Conservation (phyloP, 192 early-diverging fungal genomes). For the Kappamyces sp. region DNA sequence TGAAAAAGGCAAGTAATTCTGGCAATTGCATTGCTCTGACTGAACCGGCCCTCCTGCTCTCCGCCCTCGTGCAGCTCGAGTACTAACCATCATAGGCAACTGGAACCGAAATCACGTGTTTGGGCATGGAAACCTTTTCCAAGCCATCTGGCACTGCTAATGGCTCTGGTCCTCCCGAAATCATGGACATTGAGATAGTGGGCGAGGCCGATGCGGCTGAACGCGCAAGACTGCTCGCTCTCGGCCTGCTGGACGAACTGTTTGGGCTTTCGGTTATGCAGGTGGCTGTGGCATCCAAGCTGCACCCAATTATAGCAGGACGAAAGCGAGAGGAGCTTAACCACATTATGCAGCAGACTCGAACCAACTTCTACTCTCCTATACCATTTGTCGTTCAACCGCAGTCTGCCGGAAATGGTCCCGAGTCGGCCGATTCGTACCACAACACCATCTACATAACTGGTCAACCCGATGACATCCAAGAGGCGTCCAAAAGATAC, state of each 20-base stretch:
- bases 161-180: conserved; percentile 21
- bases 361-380: conserved; percentile 53
- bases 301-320: conserved; percentile 69
- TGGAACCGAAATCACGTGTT: conserved; percentile 43
- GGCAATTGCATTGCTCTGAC: no score
- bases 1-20: conserved; percentile 24
- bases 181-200: conserved; percentile 52
- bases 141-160: not conserved
- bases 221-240: conserved; percentile 33
- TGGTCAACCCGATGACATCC: conserved; percentile 46
- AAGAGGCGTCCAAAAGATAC: conserved; percentile 30
- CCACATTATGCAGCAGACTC: conserved; percentile 61
- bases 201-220: conserved; percentile 43
- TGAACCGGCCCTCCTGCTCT: no score
- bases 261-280: conserved; percentile 15
- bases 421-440: conserved; percentile 26
- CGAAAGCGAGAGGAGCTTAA: conserved; percentile 54
- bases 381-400: conserved; percentile 44
- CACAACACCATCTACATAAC: conserved; percentile 62
- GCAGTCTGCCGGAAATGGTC: conserved; percentile 9
- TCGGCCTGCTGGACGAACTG: conserved; percentile 45
- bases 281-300: conserved; percentile 41
- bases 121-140: conserved; percentile 19
- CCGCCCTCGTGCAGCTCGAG: no score
- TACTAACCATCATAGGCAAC: conserved; percentile 8